These are phyloP conservation scores for Geotrichum ghanense DNA, from an alignment of 805 yeast genomes.

Conservation along the genomic window DNA sequence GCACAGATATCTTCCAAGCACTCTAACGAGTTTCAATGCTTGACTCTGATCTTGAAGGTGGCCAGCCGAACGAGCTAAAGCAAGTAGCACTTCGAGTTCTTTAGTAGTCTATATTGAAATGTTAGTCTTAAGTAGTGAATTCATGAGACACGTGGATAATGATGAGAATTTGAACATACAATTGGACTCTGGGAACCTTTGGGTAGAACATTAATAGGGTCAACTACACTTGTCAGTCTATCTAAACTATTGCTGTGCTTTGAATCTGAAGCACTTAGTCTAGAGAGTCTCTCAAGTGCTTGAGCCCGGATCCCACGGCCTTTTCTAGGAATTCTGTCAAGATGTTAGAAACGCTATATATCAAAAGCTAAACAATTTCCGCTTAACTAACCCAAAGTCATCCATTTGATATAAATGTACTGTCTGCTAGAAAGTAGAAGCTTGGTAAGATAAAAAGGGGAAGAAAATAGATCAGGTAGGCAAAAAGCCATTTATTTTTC, in stretches of 20 bases:
- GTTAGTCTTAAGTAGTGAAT: not conserved
- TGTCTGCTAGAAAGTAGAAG: no score
- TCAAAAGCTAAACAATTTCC: not conserved
- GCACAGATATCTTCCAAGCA: slow-evolving; percentile 35
- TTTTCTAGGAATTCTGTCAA: slow-evolving; percentile 25
- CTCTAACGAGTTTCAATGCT: slow-evolving; percentile 33
- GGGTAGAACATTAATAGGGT: slow-evolving; percentile 13
- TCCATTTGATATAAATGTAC: no score
- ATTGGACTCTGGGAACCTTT: slow-evolving; percentile 13
- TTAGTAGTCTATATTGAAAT: slow-evolving; percentile 17
- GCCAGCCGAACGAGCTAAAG: slow-evolving; percentile 39
- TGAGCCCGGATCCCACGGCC: slow-evolving; percentile 24
- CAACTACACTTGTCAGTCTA: slow-evolving; percentile 18
- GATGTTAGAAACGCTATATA: not conserved
- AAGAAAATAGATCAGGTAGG: no score
- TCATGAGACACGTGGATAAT: not conserved
- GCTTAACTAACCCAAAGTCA: slow-evolving; percentile 12
- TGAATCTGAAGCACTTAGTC: slow-evolving; percentile 20
- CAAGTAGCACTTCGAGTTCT: slow-evolving; percentile 43
- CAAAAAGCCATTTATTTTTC: no score
- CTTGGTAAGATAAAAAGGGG: no score
- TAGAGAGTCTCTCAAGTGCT: slow-evolving; percentile 30
- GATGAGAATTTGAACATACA: slow-evolving; percentile 7
- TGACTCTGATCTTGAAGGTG: slow-evolving; percentile 28
- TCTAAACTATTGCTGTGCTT: slow-evolving; percentile 13